Evolutionary conservation across 2,329 filamentous ascomycete species (phyloP).

Genomic region (Botrytis deweyae): DNA sequence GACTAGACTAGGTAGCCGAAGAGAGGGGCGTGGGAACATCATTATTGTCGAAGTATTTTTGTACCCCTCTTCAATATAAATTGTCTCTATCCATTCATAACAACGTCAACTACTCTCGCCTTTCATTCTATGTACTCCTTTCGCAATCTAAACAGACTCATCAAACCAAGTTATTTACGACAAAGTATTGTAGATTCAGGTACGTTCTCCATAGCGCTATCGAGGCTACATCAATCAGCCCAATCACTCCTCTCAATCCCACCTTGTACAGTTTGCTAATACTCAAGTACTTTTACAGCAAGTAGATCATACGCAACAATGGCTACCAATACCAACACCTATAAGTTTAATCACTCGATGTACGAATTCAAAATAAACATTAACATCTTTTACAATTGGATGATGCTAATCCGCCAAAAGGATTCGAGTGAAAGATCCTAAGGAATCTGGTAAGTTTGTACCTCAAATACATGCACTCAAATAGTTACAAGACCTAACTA

Average conservation of each 20-base stretch:
- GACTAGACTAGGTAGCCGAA: neutral
- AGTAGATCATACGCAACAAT: conserved; percentile 39
- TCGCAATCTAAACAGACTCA: conserved; percentile 29
- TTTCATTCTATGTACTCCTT: conserved; percentile 30
- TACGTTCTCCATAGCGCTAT: conserved; percentile 18
- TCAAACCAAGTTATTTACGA: conserved; percentile 27
- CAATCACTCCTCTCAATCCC: conserved; percentile 8
- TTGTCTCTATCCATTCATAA: neutral
- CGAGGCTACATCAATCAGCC: neutral
- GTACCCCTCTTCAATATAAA: neutral
- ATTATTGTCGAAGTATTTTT: neutral
- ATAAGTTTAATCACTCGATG: conserved; percentile 92
- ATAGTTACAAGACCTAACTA: neutral
- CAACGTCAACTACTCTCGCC: neutral
- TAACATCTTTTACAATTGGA: conserved; percentile 8
- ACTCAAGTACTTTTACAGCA: conserved; percentile 30
- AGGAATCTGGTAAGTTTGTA: conserved; percentile 60
- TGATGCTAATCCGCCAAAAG: conserved; percentile 46
- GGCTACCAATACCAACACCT: conserved; percentile 71
- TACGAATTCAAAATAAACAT: conserved; percentile 40
- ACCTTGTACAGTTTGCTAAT: conserved; percentile 23
- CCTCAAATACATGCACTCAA: neutral
- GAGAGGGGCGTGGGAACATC: neutral
- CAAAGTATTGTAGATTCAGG: conserved; percentile 30
- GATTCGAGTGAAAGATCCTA: conserved; percentile 93